phyloP scores from a whole-genome alignment of 345 rosid species.

The Populus simonii region DNA sequence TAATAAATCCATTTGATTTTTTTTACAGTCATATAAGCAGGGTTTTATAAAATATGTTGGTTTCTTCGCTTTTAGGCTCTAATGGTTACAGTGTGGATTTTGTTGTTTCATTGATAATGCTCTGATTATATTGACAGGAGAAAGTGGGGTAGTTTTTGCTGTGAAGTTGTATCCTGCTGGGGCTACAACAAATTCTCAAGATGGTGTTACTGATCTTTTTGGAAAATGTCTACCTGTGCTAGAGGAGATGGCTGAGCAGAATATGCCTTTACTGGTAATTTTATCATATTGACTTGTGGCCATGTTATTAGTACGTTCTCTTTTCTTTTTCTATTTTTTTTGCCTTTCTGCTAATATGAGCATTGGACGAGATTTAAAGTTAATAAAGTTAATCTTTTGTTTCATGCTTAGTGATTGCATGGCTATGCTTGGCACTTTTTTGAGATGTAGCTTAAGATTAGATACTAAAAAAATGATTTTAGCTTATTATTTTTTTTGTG shows the following conservation, averaged over 20 bases:
- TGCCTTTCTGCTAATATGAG: neutral
- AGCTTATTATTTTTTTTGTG: neutral
- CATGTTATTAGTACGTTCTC: neutral
- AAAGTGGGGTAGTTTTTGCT: conserved; percentile 78
- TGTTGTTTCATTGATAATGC: neutral
- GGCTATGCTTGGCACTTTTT: neutral
- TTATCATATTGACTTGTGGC: neutral
- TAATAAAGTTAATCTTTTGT: neutral
- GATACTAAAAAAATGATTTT: neutral
- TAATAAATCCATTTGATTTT: neutral
- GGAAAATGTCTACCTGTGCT: conserved; percentile 86
- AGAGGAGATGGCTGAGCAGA: conserved; percentile 82
- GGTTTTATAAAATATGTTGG: too few species aligned
- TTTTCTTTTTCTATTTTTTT: neutral
- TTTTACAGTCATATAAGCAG: neutral
- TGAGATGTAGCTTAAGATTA: neutral
- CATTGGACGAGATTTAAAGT: neutral
- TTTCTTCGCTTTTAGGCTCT: neutral
- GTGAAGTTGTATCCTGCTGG: conserved; percentile 98
- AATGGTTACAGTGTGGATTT: neutral
- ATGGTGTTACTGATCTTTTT: conserved; percentile 87
- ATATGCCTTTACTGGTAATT: conserved; percentile 86
- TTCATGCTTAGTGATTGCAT: neutral
- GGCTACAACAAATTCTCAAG: conserved; percentile 93
- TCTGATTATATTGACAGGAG: conserved; percentile 42